Evolutionary conservation across 805 yeast species (phyloP), one percentile per base, ranked within the genome.

Genomic region (Zygosaccharomyces rouxii): DNA sequence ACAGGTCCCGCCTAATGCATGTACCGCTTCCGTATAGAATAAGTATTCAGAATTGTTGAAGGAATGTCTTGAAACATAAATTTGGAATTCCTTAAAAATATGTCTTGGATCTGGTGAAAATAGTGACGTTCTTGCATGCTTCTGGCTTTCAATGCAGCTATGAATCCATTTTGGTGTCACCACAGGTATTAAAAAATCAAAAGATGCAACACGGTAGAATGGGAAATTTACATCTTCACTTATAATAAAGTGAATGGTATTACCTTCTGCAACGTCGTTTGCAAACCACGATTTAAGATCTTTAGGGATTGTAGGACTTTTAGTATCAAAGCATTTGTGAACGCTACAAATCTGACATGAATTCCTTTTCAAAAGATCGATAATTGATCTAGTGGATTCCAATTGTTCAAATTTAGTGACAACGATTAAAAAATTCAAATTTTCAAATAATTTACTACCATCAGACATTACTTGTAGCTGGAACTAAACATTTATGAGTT

Each of bases 1-100:
- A 58, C 73, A 81, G 29, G 78, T 81, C 3, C 96, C 98, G 1
- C 97, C 98, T 51, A 86, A 74, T 1, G 86, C 81, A 18, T 77
- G 67, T 1, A 70, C 49, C 29, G 67, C 44, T 2, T 84, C 84
- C 0, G 85, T 87, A 5, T 81, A 83, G 54, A 80, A 76, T 13
- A 87, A 73, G n/a, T 78, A 79, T 47, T 83, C 90, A 41, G 77
- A 74, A 53, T 83, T 89, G 3, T 80, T 80, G 1, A 70, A 70
- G 0, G 83, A 74, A 22, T 47, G 45, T 22, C 45, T 41, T 10
- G 61, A 55, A 2, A 59, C 74, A 51, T 88, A 80, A 1, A 88
- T 69, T 53, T 79, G 78, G 14, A 79, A 76, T 45, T 78, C 76
- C 51, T 80, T 81, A 60, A 92, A 71, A 52, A 86, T 77, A 50